Conservation (phyloP, 1,139 yeast species). For the Nakaseomyces delphensis region DNA sequence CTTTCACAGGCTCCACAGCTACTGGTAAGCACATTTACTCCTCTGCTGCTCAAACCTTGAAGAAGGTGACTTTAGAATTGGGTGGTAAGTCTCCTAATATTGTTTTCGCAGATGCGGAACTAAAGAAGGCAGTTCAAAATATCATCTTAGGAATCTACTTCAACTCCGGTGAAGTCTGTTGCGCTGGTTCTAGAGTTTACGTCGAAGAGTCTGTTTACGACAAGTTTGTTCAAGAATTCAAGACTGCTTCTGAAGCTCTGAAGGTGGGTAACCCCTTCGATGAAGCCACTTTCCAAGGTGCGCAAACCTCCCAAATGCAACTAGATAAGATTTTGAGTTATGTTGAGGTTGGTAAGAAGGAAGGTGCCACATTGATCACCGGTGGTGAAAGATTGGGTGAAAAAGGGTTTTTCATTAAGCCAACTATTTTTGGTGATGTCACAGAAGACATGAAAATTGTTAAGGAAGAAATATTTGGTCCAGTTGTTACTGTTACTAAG, state of each 20-base stretch:
- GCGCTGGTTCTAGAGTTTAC: constrained; percentile 56
- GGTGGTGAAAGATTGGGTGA: constrained; percentile 50
- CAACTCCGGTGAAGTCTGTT: constrained; percentile 61
- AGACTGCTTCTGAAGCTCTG: constrained; percentile 38
- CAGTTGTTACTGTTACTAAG: constrained; percentile 50
- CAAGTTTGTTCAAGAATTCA: constrained; percentile 39
- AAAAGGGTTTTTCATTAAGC: constrained; percentile 58
- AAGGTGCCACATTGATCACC: constrained; percentile 49
- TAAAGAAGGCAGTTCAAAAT: constrained; percentile 40
- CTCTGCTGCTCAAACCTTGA: constrained; percentile 44
- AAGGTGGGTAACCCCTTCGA: constrained; percentile 57
- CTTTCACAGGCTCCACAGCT: constrained; percentile 57
- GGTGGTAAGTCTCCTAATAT: constrained; percentile 61
- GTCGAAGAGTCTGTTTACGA: constrained; percentile 52
- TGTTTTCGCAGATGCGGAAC: constrained; percentile 48
- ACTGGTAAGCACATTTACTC: constrained; percentile 50
- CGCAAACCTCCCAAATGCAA: constrained; percentile 50
- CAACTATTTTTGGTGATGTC: constrained; percentile 63
- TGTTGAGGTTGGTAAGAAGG: constrained; percentile 48
- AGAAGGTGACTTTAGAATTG: constrained; percentile 53
- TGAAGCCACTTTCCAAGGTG: constrained; percentile 50
- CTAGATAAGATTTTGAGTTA: constrained; percentile 47
- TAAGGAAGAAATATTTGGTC: constrained; percentile 63
- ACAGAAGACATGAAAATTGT: constrained; percentile 53
- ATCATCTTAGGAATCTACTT: constrained; percentile 40